These are phyloP conservation scores for Nannochloropsis gaditana DNA, from an alignment of 108 stramenopile species.

Conservation along the genomic window DNA sequence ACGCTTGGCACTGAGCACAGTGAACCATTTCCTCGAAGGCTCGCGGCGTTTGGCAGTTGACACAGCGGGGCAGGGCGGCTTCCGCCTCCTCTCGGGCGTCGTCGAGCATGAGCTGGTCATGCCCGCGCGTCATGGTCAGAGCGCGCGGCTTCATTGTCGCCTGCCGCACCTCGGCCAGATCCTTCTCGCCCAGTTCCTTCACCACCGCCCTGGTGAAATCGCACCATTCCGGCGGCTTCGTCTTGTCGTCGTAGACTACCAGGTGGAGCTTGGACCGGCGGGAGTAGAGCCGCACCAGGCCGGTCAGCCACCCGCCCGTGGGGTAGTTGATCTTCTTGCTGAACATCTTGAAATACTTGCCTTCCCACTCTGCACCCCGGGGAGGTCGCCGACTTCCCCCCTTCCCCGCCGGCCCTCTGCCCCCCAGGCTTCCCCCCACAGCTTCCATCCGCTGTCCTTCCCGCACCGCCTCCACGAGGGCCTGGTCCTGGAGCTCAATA, in stretches of 20 bases:
- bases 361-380: not conserved
- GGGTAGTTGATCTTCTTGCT: slow-evolving; percentile 16
- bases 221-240: not conserved
- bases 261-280: not conserved
- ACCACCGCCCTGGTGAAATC: not conserved
- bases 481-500: not conserved
- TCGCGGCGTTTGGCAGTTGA: not conserved
- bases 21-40: not conserved
- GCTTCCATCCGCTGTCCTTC: not conserved
- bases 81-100: not conserved
- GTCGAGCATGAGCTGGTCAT: not conserved
- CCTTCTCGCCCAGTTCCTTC: not conserved
- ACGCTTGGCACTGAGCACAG: not conserved
- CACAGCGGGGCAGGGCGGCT: not conserved
- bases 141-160: not conserved
- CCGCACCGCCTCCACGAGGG: not conserved
- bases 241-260: not conserved
- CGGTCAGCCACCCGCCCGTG: not conserved
- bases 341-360: not conserved
- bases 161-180: not conserved
- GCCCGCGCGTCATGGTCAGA: not conserved
- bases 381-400: not conserved
- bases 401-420: not conserved
- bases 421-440: not conserved
- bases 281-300: not conserved